Conservation (phyloP, 352 stramenopile species). For the Phytopythium helicoides region DNA sequence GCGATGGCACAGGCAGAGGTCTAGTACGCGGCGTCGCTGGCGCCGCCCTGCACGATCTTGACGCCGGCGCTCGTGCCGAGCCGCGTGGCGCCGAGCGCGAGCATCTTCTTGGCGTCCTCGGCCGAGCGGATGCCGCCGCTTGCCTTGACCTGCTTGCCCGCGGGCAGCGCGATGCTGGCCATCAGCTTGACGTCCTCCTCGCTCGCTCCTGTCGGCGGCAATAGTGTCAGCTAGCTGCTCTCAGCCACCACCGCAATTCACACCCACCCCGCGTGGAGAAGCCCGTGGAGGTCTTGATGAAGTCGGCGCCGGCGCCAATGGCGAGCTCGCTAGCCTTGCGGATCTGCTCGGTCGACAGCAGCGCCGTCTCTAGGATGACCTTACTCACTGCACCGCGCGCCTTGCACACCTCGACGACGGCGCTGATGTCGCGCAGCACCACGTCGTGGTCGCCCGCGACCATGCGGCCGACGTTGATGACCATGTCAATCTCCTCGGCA, state of each 20-base stretch:
- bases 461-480: constrained; percentile 75
- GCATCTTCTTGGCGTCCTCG: constrained; percentile 67
- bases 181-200: constrained; percentile 80
- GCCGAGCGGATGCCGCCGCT: constrained; percentile 74
- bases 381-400: constrained; percentile 55
- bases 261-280: constrained; percentile 72
- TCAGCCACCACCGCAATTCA: not conserved
- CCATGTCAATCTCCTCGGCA: constrained; percentile 88
- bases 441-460: constrained; percentile 66
- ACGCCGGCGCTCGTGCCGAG: constrained; percentile 67
- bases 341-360: constrained; percentile 72
- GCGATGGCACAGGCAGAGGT: not conserved
- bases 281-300: constrained; percentile 88
- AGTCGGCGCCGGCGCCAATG: constrained; percentile 70
- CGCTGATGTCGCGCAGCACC: constrained; percentile 72
- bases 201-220: constrained; percentile 41
- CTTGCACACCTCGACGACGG: constrained; percentile 70
- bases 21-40: constrained; percentile 15
- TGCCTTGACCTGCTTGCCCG: constrained; percentile 77
- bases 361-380: constrained; percentile 84
- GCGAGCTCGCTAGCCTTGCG: constrained; percentile 62
- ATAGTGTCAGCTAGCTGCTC: not conserved
- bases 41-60: constrained; percentile 52
- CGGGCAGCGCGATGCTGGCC: constrained; percentile 50
- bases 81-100: constrained; percentile 65